phyloP scores from a whole-genome alignment of 768 basidiomycete species.

The Glaciozyma martinii region DNA sequence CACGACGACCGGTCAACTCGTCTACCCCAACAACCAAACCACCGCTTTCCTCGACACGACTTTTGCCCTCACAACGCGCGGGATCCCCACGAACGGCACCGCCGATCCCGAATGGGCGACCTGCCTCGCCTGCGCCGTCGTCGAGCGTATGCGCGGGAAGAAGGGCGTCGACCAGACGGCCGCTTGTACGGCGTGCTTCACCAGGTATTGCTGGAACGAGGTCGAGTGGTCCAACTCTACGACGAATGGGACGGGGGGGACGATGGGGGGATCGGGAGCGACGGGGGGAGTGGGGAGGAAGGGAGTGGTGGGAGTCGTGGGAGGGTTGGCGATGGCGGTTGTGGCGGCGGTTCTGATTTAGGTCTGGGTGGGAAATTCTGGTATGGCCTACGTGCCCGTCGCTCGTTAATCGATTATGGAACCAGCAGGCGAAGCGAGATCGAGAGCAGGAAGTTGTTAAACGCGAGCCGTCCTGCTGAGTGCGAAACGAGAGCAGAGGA shows the following conservation, averaged over 20 bases:
- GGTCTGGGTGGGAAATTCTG: too few species aligned
- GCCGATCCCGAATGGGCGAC: conserved; percentile 53
- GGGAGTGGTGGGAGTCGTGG: too few species aligned
- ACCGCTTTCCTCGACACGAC: conserved; percentile 56
- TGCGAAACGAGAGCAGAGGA: too few species aligned
- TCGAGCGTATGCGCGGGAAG: conserved; percentile 45
- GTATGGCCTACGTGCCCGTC: too few species aligned
- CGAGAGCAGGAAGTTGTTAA: too few species aligned
- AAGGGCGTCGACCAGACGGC: background rate
- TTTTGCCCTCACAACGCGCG: conserved; percentile 48
- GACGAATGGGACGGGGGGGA: background rate
- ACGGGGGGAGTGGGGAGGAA: too few species aligned
- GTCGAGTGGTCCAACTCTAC: background rate
- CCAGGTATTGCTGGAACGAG: conserved; percentile 1
- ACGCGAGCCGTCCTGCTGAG: too few species aligned
- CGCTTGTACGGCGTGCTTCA: background rate
- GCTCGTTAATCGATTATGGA: too few species aligned
- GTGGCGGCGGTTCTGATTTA: too few species aligned
- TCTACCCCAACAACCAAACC: conserved; percentile 52
- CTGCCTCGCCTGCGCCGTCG: conserved; percentile 62
- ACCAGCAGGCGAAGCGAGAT: too few species aligned
- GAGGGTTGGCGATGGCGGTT: too few species aligned
- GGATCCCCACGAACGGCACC: conserved; percentile 52
- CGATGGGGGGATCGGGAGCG: background rate
- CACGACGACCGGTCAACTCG: conserved; percentile 53